These are phyloP conservation scores for Colletotrichum sp. DNA, from an alignment of 2,329 filamentous ascomycete genomes.

Conservation along the genomic window DNA sequence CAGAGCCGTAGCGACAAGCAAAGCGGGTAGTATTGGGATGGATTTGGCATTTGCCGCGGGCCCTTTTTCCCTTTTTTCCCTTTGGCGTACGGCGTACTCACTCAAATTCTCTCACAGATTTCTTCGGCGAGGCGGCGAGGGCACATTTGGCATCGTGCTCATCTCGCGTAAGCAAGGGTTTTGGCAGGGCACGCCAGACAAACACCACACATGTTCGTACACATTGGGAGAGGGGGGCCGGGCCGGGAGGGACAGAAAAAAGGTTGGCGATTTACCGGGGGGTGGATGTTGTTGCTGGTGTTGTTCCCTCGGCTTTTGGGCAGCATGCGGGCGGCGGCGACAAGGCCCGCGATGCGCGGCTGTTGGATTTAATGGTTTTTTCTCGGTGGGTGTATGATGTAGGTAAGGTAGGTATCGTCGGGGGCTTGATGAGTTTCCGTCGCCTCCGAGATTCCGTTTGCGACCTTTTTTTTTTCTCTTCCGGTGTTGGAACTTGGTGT, in stretches of 20 bases:
- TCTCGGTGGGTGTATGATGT: background rate
- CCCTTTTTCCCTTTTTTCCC: background rate
- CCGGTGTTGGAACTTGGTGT: background rate
- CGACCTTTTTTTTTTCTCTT: background rate
- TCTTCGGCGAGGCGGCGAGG: background rate
- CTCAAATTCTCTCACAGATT: background rate
- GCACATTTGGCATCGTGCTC: background rate
- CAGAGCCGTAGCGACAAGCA: background rate
- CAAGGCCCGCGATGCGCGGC: background rate
- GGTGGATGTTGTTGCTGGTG: background rate
- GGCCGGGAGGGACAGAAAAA: background rate
- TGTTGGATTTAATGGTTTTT: background rate
- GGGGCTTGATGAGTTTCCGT: background rate
- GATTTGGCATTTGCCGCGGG: background rate
- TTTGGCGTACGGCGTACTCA: too few species aligned
- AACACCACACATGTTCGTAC: background rate
- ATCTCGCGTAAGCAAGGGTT: conserved; percentile 11
- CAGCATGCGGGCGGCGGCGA: background rate
- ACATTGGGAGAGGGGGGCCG: background rate
- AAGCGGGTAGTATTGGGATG: background rate
- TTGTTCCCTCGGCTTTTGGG: background rate
- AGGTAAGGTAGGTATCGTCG: background rate
- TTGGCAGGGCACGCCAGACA: background rate
- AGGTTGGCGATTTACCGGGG: background rate
- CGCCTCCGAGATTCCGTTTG: background rate